Percentiles rank a stretch among this genome's conserved stretches.
Evolutionary conservation across 2,329 filamentous ascomycete species (phyloP).

Genomic region (Hymenoscyphus repandus): DNA sequence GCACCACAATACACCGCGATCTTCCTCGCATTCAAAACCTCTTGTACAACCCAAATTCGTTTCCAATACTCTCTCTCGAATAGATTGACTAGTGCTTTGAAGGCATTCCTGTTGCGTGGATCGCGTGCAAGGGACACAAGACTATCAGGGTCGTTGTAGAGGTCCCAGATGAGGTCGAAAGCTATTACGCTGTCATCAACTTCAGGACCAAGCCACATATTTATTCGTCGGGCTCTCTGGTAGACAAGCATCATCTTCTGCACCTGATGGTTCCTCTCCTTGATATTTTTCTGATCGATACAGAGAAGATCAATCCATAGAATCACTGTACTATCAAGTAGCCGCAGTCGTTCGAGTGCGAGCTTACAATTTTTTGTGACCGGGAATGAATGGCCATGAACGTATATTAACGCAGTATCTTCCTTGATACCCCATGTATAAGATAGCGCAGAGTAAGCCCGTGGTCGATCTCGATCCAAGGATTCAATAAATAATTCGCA

Average conservation of each 20-base stretch:
- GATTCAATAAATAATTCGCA: slow-evolving; percentile 1
- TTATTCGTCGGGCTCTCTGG: slow-evolving; percentile 13
- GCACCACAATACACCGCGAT: slow-evolving; percentile 27
- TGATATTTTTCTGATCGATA: slow-evolving; percentile 21
- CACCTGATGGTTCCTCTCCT: slow-evolving; percentile 21
- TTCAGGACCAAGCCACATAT: slow-evolving; percentile 29
- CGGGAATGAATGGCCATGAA: neutral
- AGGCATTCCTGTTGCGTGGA: slow-evolving; percentile 9
- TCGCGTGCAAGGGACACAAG: neutral
- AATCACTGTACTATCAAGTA: neutral
- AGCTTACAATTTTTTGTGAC: neutral
- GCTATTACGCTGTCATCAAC: slow-evolving; percentile 19
- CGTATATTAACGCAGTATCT: neutral
- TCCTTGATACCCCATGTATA: neutral
- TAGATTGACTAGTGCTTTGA: slow-evolving; percentile 26
- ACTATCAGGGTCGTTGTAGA: slow-evolving; percentile 10
- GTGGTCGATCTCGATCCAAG: neutral
- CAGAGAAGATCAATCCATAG: slow-evolving; percentile 27
- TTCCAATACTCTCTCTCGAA: slow-evolving; percentile 35
- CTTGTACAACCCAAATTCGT: slow-evolving; percentile 32
- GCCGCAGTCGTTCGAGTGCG: neutral
- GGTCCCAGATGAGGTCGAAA: slow-evolving; percentile 22
- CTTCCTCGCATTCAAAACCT: slow-evolving; percentile 24
- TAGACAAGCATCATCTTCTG: slow-evolving; percentile 26
- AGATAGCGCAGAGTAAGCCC: neutral